Percentiles rank a stretch among this genome's conserved stretches.
Evolutionary conservation across 2,329 filamentous ascomycete genomes (phyloP).

Genomic region (Ophiocordyceps australis): DNA sequence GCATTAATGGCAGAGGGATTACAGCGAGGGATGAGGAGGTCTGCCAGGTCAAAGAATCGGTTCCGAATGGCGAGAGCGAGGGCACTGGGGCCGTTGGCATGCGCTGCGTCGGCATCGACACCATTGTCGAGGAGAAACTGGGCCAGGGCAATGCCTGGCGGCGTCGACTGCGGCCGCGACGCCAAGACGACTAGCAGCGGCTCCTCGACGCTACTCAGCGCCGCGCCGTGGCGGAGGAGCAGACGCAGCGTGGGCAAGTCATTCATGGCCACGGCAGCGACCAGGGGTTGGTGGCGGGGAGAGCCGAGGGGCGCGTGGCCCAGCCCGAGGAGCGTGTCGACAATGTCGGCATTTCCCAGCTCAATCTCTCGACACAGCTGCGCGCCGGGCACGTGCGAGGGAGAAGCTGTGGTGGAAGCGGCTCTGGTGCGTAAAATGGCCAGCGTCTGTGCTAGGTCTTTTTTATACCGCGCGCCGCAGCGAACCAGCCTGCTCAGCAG

Average conservation of each 20-base stretch:
- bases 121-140: not conserved
- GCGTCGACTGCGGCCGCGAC: not conserved
- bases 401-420: not conserved
- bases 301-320: not conserved
- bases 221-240: not conserved
- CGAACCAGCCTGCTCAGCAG: not conserved
- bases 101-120: not conserved
- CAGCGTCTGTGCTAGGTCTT: not conserved
- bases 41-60: not conserved
- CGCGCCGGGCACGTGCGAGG: not conserved
- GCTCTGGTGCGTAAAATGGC: not conserved
- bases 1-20: not conserved
- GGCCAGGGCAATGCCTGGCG: not conserved
- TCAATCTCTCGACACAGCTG: not conserved
- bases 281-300: not conserved
- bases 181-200: not conserved
- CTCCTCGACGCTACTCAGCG: not conserved
- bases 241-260: not conserved
- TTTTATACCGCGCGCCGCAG: not conserved
- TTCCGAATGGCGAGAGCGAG: not conserved
- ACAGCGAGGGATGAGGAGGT: not conserved
- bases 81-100: not conserved
- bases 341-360: not conserved
- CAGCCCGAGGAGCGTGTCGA: not conserved
- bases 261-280: not conserved